Evolutionary conservation across 208 protist species (phyloP), one percentile per base, ranked within the genome.

Genomic region (Histomonas meleagridis): DNA sequence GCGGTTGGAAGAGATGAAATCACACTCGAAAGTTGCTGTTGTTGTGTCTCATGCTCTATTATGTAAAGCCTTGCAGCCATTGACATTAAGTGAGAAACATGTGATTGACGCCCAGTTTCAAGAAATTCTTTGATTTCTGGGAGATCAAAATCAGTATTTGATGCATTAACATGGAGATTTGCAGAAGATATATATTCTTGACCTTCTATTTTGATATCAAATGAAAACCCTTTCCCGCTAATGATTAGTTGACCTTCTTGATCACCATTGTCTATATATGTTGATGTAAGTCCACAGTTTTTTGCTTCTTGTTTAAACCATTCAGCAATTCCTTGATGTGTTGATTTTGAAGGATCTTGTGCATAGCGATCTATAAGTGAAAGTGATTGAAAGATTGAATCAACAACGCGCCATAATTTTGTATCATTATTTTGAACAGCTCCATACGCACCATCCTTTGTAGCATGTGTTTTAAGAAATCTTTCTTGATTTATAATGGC

Each of bases 371-470:
- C 70, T 10, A 81, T 81, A 32, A 81, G 18, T n/a, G 35, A 51
- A 51, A 81, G 70, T 32, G 70, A 81, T 51, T 81, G 70, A n/a
- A 32, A 81, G n/a, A 81, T 81, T 46, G 70, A 81, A 81, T 81
- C 70, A n/a, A 81, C 70, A 51, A 81, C 70, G 23, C 70, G 9
- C 35, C 35, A 81, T 21, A 23, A 23, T 43, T 81, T 81, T 51
- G 70, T 81, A 81, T 81, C 70, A 46, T 46, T 76, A 5, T 32
- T 46, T 81, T 81, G 35, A 81, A 43, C 7, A 51, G 70, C 70
- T 51, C 70, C 70, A 23, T 7, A 43, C 14, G 23, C n/a, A 12
- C 43, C 43, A 32, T 81, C 70, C 21, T 81, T 81, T 12, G 16
- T 43, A 51, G 51, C 43, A 9, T 23, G 40, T n/a, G 35, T 23